phyloP scores from a whole-genome alignment of 495 filamentous ascomycete species.

The Annulohypoxylon nitens region DNA sequence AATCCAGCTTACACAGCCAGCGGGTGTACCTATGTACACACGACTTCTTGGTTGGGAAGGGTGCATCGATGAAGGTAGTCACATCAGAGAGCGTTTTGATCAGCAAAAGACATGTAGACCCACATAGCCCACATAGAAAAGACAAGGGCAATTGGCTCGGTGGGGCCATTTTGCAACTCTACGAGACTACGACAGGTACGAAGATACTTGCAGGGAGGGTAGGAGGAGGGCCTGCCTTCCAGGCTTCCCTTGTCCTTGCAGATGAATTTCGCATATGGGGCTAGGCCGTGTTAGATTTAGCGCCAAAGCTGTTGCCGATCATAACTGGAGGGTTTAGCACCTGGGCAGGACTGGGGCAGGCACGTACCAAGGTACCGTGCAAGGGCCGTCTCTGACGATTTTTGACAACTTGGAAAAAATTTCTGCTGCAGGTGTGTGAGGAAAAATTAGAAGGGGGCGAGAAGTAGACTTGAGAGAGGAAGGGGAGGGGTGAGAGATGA shows the following conservation, averaged over 20 bases:
- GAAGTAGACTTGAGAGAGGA: slow-evolving; percentile 25
- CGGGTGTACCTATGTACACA: slow-evolving; percentile 45
- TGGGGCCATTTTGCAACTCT: slow-evolving; percentile 52
- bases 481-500: slow-evolving; percentile 12
- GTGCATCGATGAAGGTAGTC: slow-evolving; percentile 42
- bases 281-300: slow-evolving; percentile 43
- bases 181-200: slow-evolving; percentile 19
- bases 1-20: slow-evolving; percentile 48
- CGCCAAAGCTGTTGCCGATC: slow-evolving; percentile 44
- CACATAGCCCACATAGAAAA: slow-evolving; percentile 19
- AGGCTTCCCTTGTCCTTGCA: slow-evolving; percentile 41
- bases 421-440: slow-evolving; percentile 45
- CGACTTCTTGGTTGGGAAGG: slow-evolving; percentile 45
- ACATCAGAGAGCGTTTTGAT: slow-evolving; percentile 52
- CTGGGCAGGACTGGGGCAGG: slow-evolving; percentile 3
- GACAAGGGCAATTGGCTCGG: slow-evolving; percentile 50
- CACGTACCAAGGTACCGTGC: slow-evolving; percentile 39
- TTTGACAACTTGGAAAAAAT: slow-evolving; percentile 30
- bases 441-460: slow-evolving; percentile 40
- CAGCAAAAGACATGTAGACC: slow-evolving; percentile 47
- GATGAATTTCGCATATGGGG: slow-evolving; percentile 38
- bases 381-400: slow-evolving; percentile 42
- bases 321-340: slow-evolving; percentile 36
- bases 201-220: slow-evolving; percentile 9
- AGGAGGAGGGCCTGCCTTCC: slow-evolving; percentile 14